These are phyloP conservation scores for Solanum arcanum DNA, from an alignment of 257 asterid genomes.

Conservation along the genomic window DNA sequence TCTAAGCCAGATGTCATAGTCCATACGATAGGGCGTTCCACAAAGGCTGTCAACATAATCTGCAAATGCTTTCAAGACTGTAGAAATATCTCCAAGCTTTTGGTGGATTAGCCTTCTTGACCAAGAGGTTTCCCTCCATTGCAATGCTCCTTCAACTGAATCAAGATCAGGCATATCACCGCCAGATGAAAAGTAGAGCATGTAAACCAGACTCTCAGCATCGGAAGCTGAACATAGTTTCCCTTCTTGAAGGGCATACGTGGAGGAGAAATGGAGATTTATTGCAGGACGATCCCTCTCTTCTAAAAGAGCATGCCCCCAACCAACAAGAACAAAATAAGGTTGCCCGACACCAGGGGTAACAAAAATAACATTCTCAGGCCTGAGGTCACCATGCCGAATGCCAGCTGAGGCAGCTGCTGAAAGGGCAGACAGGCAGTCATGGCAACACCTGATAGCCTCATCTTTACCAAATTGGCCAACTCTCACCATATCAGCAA, in stretches of 20 bases:
- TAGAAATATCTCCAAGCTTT: slow-evolving; percentile 85
- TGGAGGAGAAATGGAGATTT: slow-evolving; percentile 87
- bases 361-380: slow-evolving; percentile 65
- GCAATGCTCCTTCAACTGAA: slow-evolving; percentile 88
- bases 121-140: slow-evolving; percentile 93
- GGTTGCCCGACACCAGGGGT: slow-evolving; percentile 38
- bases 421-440: slow-evolving; percentile 80
- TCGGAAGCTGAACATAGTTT: slow-evolving; percentile 89
- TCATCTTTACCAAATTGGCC: slow-evolving; percentile 56
- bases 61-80: slow-evolving; percentile 94
- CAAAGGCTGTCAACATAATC: slow-evolving; percentile 96
- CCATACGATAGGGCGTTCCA: slow-evolving; percentile 88
- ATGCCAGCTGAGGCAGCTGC: slow-evolving; percentile 62
- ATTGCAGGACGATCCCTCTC: slow-evolving; percentile 86
- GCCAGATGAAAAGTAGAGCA: slow-evolving; percentile 68
- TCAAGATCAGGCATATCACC: slow-evolving; percentile 72
- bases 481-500: slow-evolving; percentile 60
- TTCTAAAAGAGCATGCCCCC: slow-evolving; percentile 97
- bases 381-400: slow-evolving; percentile 87
- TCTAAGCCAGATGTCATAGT: slow-evolving; percentile 80
- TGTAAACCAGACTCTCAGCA: slow-evolving; percentile 82
- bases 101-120: slow-evolving; percentile 90
- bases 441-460: slow-evolving; percentile 86
- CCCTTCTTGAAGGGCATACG: slow-evolving; percentile 93
- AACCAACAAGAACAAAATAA: slow-evolving; percentile 69